phyloP scores from a whole-genome alignment of 306 rosid species.

The Rubus idaeus region DNA sequence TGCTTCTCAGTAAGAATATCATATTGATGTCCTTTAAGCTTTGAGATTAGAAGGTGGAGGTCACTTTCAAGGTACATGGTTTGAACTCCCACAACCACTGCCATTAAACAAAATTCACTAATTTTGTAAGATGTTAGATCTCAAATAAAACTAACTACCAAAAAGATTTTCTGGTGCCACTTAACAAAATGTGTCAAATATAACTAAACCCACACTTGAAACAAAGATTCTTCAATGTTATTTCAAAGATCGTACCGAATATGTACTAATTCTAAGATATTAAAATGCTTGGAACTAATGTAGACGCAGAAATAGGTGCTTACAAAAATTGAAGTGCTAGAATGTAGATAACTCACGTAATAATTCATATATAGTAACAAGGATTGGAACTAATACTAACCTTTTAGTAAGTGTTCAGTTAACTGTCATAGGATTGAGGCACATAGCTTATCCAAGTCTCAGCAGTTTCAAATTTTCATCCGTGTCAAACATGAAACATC shows the following conservation, averaged over 20 bases:
- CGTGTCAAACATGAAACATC: neutral
- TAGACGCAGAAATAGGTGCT: neutral
- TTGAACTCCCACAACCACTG: neutral
- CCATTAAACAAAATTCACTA: neutral
- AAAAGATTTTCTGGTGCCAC: neutral
- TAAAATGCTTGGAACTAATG: neutral
- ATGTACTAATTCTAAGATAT: neutral
- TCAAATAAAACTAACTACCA: neutral
- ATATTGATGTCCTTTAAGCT: neutral
- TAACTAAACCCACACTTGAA: neutral
- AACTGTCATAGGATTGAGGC: neutral
- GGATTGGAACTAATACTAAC: neutral
- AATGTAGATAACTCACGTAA: neutral
- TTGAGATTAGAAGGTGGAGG: neutral
- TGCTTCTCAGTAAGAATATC: neutral
- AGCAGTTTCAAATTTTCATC: constrained; percentile 2
- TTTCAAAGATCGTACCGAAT: neutral
- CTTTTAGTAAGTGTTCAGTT: neutral
- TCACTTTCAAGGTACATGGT: neutral
- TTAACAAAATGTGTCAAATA: neutral
- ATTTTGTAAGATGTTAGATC: neutral
- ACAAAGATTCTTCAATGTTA: neutral
- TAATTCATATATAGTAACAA: neutral
- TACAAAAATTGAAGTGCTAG: neutral
- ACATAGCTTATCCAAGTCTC: neutral